phyloP scores from a whole-genome alignment of 164 flowering plant species.

The Dillenia suffruticosa region DNA sequence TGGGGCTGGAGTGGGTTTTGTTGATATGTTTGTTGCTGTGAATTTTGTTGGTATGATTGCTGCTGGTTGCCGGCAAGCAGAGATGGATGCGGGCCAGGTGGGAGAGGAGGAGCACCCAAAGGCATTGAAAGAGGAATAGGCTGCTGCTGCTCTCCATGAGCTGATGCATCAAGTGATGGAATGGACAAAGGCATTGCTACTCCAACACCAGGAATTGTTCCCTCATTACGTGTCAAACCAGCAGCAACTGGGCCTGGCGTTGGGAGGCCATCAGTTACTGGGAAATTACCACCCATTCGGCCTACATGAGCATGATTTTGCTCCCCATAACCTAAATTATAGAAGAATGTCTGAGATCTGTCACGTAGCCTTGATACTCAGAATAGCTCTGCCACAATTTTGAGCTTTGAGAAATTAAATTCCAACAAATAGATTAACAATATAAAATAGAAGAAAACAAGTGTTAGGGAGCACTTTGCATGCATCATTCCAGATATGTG shows the following conservation, averaged over 20 bases:
- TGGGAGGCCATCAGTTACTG: slow-evolving; percentile 57
- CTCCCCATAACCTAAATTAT: slow-evolving; percentile 72
- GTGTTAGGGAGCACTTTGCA: too few species aligned
- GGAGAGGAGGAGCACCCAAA: slow-evolving; percentile 83
- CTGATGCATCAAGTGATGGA: slow-evolving; percentile 58
- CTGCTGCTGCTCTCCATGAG: slow-evolving; percentile 80
- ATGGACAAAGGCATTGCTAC: slow-evolving; percentile 83
- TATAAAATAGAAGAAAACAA: too few species aligned
- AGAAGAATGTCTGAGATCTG: not conserved
- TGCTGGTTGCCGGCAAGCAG: slow-evolving; percentile 58
- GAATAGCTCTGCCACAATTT: too few species aligned
- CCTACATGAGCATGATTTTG: slow-evolving; percentile 58
- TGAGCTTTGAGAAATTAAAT: not conserved
- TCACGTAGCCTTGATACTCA: too few species aligned
- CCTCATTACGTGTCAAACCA: slow-evolving; percentile 85
- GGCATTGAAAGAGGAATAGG: slow-evolving; percentile 50
- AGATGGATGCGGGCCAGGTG: slow-evolving; percentile 96
- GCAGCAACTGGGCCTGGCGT: slow-evolving; percentile 83
- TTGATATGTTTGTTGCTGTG: slow-evolving; percentile 47
- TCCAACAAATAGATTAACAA: slow-evolving; percentile 1
- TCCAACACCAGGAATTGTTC: slow-evolving; percentile 96
- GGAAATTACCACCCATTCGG: slow-evolving; percentile 60
- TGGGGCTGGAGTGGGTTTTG: slow-evolving; percentile 42
- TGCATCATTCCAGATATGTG: too few species aligned
- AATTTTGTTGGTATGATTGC: slow-evolving; percentile 73